A percentile compares a stretch with the other conserved stretches of the same genome.
Evolutionary conservation across 129 eudicot genomes (phyloP).

Genomic region (Saposhnikovia divaricata): DNA sequence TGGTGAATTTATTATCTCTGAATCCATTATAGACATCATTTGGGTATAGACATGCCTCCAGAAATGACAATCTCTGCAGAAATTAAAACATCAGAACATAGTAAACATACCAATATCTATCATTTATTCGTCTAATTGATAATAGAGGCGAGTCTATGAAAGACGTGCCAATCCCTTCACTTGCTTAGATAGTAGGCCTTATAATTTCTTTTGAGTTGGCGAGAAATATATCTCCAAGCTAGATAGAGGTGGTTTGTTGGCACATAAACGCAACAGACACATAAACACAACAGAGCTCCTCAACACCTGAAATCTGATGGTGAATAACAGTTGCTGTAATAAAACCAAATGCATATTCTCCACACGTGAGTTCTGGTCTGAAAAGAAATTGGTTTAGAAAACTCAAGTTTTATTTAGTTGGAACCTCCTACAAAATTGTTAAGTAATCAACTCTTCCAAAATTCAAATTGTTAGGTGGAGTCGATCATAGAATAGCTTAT

Average conservation of each 20-base stretch:
- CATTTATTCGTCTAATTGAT: not conserved
- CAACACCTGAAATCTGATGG: too few relatives aligned
- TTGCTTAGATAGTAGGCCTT: constrained; percentile 71
- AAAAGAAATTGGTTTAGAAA: too few relatives aligned
- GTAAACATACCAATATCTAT: not conserved
- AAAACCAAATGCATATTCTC: too few relatives aligned
- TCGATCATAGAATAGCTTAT: too few relatives aligned
- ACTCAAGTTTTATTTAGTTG: too few relatives aligned
- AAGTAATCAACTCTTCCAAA: too few relatives aligned
- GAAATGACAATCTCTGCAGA: constrained; percentile 79
- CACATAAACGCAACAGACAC: constrained; percentile 17
- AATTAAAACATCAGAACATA: not conserved
- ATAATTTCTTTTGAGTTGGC: constrained; percentile 58
- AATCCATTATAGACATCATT: constrained; percentile 24
- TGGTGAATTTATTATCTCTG: too few relatives aligned
- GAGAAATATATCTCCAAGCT: constrained; percentile 67
- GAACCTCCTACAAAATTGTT: too few relatives aligned
- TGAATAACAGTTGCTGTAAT: too few relatives aligned
- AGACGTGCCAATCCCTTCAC: constrained; percentile 71
- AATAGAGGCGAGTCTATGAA: not conserved
- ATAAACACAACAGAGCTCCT: constrained; percentile 56
- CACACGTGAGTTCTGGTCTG: too few relatives aligned
- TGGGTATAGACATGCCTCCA: constrained; percentile 90
- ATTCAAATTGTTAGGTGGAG: too few relatives aligned
- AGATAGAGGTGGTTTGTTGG: constrained; percentile 86